phyloP scores from a whole-genome alignment of 441 rosid genomes.

The Arabidopsis hybrid region DNA sequence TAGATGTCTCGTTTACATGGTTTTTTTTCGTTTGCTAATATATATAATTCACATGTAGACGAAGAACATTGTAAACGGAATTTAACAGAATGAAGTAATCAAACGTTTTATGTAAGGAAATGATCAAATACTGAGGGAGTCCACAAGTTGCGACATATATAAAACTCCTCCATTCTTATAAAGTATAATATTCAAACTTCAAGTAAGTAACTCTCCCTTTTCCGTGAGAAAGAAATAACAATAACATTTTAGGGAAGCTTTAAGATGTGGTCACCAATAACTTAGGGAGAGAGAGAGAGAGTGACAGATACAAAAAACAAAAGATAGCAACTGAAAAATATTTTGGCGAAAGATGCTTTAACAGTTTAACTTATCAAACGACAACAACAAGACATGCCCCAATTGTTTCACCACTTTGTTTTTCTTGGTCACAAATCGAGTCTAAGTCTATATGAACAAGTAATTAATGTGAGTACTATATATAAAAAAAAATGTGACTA shows the following conservation, averaged over 20 bases:
- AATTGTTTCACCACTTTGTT: not conserved
- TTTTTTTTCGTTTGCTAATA: not conserved
- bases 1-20: not conserved
- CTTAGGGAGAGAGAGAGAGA: not conserved
- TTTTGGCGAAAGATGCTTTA: conserved; percentile 31
- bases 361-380: conserved; percentile 2
- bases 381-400: conserved; percentile 22
- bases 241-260: conserved; percentile 33
- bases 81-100: not conserved
- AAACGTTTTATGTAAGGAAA: not conserved
- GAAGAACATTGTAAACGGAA: not conserved
- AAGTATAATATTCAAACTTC: conserved; percentile 25
- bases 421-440: not conserved
- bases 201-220: conserved; percentile 23
- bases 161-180: not conserved
- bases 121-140: too few relatives aligned
- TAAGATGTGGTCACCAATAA: conserved; percentile 39
- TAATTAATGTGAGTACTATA: not conserved
- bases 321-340: not conserved
- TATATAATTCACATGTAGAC: conserved; percentile 1
- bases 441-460: not conserved
- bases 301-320: too few relatives aligned
- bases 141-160: not conserved
- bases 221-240: conserved; percentile 1
- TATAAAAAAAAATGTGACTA: too few relatives aligned